Base-by-base conservation (phyloP, 257 asterid species). In the Nemophila menziesii region DNA sequence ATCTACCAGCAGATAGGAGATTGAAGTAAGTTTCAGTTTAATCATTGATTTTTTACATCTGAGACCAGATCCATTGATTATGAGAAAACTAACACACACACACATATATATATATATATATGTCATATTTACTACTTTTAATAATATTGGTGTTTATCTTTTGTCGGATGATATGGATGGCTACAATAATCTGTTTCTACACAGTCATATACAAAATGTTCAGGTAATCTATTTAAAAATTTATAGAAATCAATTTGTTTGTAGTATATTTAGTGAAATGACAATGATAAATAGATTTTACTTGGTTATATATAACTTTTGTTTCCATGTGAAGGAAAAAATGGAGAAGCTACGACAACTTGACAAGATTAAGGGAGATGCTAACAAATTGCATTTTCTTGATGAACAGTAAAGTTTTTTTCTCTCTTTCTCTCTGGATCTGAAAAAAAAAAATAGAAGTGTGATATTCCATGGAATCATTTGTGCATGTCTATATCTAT, bases 321-420 rank as follows among this genome's bases (percentile, higher is more conserved):
- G 12, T 2, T 4, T 49, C 13, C 49, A 45, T 68, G n/a, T n/a
- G 67, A 33, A 80, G 93, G 63, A 18, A 12, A 81, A 81, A 57
- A 0, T 69, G 65, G 71, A 58, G 57, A 81, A 65, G 66, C 10
- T 74, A 40, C 22, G 51, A 49, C 60, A 64, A 10, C 64, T 77
- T 33, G 48, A 20, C 41, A 69, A 75, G 33, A 60, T 69, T n/a
- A 55, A 26, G 20, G 69, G 73, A 21, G 76, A 81, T 0, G n/a
- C 19, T 13, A 66, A 60, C 72, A 77, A 77, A 65, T 20, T 69
- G 0, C 70, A 54, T 3, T 63, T 16, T 51, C 82, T 80, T 10
- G 70, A 80, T 16, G 63, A 72, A 26, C 80, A 72, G 93, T 80
- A 23, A 34, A 61, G 38, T 20, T n/a, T n/a, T n/a, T n/a, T n/a